phyloP scores from a whole-genome alignment of 345 rosid genomes.

The Salix purpurea region DNA sequence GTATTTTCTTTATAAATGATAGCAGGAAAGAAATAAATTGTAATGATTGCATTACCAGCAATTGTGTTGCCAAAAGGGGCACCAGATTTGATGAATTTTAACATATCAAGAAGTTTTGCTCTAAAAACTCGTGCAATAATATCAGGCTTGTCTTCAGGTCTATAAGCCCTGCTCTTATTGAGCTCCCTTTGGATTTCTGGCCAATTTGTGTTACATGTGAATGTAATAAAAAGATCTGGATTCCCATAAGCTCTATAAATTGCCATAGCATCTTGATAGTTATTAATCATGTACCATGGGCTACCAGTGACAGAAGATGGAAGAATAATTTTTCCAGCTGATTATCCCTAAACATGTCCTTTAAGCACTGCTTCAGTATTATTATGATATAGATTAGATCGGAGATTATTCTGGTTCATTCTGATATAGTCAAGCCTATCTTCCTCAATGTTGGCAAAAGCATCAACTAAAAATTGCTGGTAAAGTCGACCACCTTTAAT shows the following conservation, averaged over 20 bases:
- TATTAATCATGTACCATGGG: neutral
- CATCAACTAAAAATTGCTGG: neutral
- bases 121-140: too few relatives aligned
- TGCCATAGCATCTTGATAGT: neutral
- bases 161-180: too few relatives aligned
- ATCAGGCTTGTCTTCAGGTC: neutral
- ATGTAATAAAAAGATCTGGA: neutral
- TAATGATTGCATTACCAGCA: neutral
- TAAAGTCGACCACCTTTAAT: neutral
- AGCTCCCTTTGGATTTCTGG: too few relatives aligned
- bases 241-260: neutral
- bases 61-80: too few relatives aligned
- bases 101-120: too few relatives aligned
- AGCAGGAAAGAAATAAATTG: neutral
- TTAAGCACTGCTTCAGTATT: neutral
- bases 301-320: neutral
- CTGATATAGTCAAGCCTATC: neutral
- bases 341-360: accelerated
- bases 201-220: too few relatives aligned
- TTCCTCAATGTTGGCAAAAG: neutral
- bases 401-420: neutral
- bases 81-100: too few relatives aligned
- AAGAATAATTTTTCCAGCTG: neutral
- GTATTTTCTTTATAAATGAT: too few relatives aligned
- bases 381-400: accelerated